Evolutionary conservation across 2,329 filamentous ascomycete species (phyloP).

Genomic region (Monosporascus sp.): DNA sequence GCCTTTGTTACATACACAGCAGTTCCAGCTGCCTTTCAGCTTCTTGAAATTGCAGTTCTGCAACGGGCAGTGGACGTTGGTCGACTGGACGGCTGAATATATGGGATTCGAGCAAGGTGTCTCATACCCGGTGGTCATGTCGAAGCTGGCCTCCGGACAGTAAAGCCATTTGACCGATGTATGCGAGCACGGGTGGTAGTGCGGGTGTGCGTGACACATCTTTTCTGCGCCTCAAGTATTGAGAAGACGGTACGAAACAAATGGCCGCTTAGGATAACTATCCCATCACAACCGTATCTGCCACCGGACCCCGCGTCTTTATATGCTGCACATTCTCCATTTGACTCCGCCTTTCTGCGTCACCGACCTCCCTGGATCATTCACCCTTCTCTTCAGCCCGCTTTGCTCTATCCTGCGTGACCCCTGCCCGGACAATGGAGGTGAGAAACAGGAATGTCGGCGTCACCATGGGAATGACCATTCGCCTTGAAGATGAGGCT

Average conservation of each 20-base stretch:
- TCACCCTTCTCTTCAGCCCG: background rate
- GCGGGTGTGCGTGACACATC: constrained; percentile 53
- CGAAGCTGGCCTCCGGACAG: constrained; percentile 44
- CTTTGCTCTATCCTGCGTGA: background rate
- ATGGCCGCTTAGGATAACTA: no score
- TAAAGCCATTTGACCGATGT: constrained; percentile 53
- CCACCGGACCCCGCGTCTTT: background rate
- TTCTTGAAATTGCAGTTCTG: constrained; percentile 47
- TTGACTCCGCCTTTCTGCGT: background rate
- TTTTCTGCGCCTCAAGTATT: constrained; percentile 12
- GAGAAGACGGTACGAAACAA: background rate
- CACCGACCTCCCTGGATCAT: background rate
- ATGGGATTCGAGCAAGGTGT: constrained; percentile 44
- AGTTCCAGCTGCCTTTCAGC: constrained; percentile 48
- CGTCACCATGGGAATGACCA: background rate
- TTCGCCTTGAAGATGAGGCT: background rate
- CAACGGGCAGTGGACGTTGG: constrained; percentile 42
- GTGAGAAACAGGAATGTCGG: background rate
- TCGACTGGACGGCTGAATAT: constrained; percentile 41
- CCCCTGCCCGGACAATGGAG: background rate
- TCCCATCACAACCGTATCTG: background rate
- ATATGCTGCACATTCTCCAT: background rate
- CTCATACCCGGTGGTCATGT: constrained; percentile 45
- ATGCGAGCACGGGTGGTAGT: constrained; percentile 47
- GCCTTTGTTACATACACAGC: constrained; percentile 47